A percentile compares a stretch with the other conserved stretches of the same genome.
phyloP scores from a whole-genome alignment of 164 flowering plant genomes.

The Liquidambar formosana region DNA sequence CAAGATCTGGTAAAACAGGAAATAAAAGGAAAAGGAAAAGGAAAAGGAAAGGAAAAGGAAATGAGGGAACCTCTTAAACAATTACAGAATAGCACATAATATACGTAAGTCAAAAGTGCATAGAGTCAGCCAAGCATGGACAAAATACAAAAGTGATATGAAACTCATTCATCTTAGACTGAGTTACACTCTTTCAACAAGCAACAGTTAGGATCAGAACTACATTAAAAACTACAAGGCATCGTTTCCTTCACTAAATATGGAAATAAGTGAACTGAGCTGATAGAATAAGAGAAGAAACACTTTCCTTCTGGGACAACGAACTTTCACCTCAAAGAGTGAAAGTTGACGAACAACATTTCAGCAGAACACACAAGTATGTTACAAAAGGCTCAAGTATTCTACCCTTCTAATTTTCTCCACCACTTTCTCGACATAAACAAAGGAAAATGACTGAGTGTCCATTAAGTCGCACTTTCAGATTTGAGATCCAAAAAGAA shows the following conservation, averaged over 20 bases:
- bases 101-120: background rate
- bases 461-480: too few relatives aligned
- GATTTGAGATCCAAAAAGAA: too few relatives aligned
- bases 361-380: background rate
- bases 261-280: background rate
- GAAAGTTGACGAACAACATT: background rate
- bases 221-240: background rate
- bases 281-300: background rate
- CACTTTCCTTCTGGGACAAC: background rate
- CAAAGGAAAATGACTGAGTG: background rate
- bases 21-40: constrained; percentile 1
- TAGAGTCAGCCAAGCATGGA: background rate
- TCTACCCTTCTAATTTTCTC: background rate
- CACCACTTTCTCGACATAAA: background rate
- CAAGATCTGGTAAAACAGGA: constrained; percentile 53
- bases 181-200: background rate
- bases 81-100: background rate
- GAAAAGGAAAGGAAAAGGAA: constrained; percentile 2
- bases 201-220: background rate
- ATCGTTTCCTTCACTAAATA: background rate
- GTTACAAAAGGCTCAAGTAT: background rate
- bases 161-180: background rate
- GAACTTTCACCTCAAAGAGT: background rate
- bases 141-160: background rate
- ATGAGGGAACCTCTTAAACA: background rate